Evolutionary conservation across 208 protist genomes (phyloP), one percentile per base, ranked within the genome.

Genomic region (Leishmania turanica): DNA sequence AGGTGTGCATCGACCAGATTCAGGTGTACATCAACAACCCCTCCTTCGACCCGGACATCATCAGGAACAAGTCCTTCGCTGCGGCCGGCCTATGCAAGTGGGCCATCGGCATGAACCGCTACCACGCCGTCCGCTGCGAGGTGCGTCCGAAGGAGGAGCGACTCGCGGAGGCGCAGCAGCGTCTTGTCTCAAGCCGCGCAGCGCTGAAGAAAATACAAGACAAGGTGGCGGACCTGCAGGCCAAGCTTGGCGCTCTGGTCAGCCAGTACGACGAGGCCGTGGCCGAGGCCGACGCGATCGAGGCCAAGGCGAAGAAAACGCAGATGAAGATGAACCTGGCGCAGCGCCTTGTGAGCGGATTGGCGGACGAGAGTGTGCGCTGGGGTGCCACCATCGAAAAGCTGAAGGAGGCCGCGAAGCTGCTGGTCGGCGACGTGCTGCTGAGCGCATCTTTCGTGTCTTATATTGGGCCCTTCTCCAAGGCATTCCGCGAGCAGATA

Each of bases 381-480:
- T 99, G 99, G 99, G 94, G 91, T 65, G 88, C 97, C 54, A 96
- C 93, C 40, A 98, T 99, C 75, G 88, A 95, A 72, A 88, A 97
- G 45, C 93, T 99, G 53, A 93, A 99, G 84, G 87, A 93, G 49
- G 88, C 91, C 27, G 94, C 93, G 3, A 91, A 84, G 34, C 97
- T 99, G 31, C 92, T 99, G 11, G 87, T 99, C 19, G 99, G 99
- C 56, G 99, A 99, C 86, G 98, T 99, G 56, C 93, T 99, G 76
- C 86, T 99, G 27, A 93, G 95, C 17, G 92, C 98, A 7, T 98
- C 99, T 1, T 99, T 99, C 81, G 93, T 99, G 66, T 99, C 97
- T 40, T 99, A 99, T 92, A 98, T 99, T 85, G 99, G 99, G 60
- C 96, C 98, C 53, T 99, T 99, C 90, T 99, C 97, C 79, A 98